phyloP scores from a whole-genome alignment of 371 early-diverging fungal genomes.

The Syncephalastrum sp. region DNA sequence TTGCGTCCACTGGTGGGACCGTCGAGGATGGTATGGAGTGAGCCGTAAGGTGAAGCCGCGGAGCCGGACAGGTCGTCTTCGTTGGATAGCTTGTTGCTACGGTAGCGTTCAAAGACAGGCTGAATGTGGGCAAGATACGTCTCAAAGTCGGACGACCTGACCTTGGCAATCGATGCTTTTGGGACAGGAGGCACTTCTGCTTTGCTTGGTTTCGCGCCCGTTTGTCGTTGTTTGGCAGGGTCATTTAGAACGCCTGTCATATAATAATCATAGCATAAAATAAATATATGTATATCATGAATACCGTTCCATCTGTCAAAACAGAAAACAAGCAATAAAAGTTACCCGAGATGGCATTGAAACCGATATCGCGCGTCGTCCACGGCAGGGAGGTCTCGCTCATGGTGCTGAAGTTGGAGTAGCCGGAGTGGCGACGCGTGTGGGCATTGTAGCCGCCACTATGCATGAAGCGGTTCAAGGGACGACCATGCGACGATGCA shows the following conservation, averaged over 20 bases:
- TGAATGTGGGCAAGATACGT: slow-evolving; percentile 60
- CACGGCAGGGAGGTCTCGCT: slow-evolving; percentile 64
- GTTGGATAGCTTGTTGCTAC: slow-evolving; percentile 42
- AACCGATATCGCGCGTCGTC: slow-evolving; percentile 65
- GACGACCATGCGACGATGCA: slow-evolving; percentile 39
- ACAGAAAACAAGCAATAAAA: not conserved
- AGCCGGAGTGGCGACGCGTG: slow-evolving; percentile 51
- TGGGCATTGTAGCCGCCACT: slow-evolving; percentile 30
- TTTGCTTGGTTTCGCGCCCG: slow-evolving; percentile 47
- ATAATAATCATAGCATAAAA: not conserved
- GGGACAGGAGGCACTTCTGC: slow-evolving; percentile 70
- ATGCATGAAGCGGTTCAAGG: slow-evolving; percentile 24
- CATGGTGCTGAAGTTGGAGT: slow-evolving; percentile 60
- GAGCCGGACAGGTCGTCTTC: slow-evolving; percentile 22
- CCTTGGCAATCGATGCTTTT: slow-evolving; percentile 62
- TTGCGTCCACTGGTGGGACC: slow-evolving; percentile 45
- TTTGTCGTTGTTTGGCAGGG: slow-evolving; percentile 50
- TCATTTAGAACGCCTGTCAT: slow-evolving; percentile 58
- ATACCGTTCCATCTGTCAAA: not conserved
- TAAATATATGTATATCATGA: no score
- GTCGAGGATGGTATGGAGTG: slow-evolving; percentile 16
- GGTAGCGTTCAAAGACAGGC: slow-evolving; percentile 64
- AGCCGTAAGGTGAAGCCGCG: slow-evolving; percentile 23
- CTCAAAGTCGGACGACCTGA: slow-evolving; percentile 66
- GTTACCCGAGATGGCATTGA: slow-evolving; percentile 56